A percentile compares a stretch with the other conserved stretches of the same genome.
phyloP scores from a whole-genome alignment of 2,329 filamentous ascomycete species.

The Aureobasidium sp. region DNA sequence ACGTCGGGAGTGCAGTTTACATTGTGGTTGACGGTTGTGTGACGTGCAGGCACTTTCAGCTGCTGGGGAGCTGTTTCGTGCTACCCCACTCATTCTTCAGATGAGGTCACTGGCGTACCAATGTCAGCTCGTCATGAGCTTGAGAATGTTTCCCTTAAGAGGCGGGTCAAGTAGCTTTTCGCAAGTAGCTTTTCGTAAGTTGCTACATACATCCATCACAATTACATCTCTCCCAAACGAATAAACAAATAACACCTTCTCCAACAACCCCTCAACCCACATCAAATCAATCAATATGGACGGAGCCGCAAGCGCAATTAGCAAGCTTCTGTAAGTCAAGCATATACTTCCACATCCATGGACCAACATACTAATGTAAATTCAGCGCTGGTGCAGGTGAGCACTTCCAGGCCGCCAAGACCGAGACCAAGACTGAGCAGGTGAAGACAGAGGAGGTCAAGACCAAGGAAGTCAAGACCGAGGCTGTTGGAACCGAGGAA shows the following conservation, averaged over 20 bases:
- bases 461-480: background rate
- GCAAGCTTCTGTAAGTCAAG: conserved; percentile 61
- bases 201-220: no score
- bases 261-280: background rate
- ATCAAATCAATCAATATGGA: conserved; percentile 57
- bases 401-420: background rate
- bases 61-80: background rate
- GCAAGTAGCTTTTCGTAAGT: no score
- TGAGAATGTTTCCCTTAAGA: background rate
- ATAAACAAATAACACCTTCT: background rate
- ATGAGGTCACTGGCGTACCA: conserved; percentile 4
- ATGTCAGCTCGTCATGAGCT: background rate
- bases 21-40: background rate
- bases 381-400: background rate
- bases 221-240: background rate
- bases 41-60: conserved; percentile 5
- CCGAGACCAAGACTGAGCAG: background rate
- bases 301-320: conserved; percentile 69
- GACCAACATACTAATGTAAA: background rate
- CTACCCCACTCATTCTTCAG: background rate
- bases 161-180: background rate
- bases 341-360: background rate
- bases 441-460: background rate
- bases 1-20: background rate
- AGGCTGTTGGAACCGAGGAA: background rate